Evolutionary conservation across 371 early-diverging fungal genomes (phyloP), one percentile per base, ranked within the genome.

Genomic region (Mortierella sp.): DNA sequence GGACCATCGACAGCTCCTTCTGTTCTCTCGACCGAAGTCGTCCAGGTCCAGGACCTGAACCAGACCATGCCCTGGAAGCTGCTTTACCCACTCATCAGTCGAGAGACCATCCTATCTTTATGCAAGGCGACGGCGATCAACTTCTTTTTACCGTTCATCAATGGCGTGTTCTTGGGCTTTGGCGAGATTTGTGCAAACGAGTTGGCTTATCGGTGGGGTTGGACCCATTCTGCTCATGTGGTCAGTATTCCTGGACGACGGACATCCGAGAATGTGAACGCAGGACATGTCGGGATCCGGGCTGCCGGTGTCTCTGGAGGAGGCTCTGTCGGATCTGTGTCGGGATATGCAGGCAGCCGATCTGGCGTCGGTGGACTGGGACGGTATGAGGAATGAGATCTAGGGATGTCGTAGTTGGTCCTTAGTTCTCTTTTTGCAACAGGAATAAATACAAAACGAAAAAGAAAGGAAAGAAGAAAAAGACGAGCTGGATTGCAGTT

Each of bases 151-250:
- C 93, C 93, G 6, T 92, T 93, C 59, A 81, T 93, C 59, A 90
- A 89, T 28, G 93, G 93, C 28, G 88, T 92, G 49, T 92, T 93
- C 88, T 80, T 91, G 31, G 93, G 93, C 17, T 89, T 93, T 81
- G 93, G 93, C 52, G 93, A 93, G 78, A 92, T 93, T 31, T 84
- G 91, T 52, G 92, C 93, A 26, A 92, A 93, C 78, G 93, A 93
- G 66, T 64, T 90, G 19, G 83, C 91, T 24, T 92, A 86, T 71
- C 86, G 87, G 50, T 91, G 86, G 83, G 93, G 93, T 2, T 93
- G 93, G 93, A 70, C 61, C 8, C 42, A 70, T 30, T 76, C 78
- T 28, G 52, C 70, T 8, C 78, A 65, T 60, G 62, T 70, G 4
- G 62, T 65, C 21, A 64, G 30, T 42, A 62, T 61, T 2, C 65